These are phyloP conservation scores for Pestalotiopsis sp. DNA, from an alignment of 2,329 filamentous ascomycete genomes.

Conservation along the genomic window DNA sequence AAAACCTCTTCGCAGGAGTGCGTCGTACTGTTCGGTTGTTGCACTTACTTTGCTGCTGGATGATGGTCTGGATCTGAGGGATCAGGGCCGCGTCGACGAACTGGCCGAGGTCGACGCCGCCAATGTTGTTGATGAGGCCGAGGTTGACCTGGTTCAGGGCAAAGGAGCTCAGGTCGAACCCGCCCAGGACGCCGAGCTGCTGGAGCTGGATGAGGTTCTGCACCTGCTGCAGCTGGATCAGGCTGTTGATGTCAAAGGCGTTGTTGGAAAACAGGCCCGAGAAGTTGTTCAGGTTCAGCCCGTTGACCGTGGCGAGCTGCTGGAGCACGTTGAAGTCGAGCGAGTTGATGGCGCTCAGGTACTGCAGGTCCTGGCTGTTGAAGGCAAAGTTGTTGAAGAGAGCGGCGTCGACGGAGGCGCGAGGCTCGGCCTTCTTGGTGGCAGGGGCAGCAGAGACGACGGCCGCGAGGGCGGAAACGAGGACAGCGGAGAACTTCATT, in stretches of 20 bases:
- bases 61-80: constrained; percentile 36
- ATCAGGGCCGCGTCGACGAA: constrained; percentile 32
- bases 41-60: constrained; percentile 23
- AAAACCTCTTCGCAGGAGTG: neutral
- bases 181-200: constrained; percentile 44
- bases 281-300: constrained; percentile 37
- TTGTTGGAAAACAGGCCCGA: constrained; percentile 45
- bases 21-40: neutral
- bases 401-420: constrained; percentile 34
- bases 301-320: constrained; percentile 42
- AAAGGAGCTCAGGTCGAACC: constrained; percentile 48
- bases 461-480: constrained; percentile 48
- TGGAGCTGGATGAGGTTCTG: constrained; percentile 37
- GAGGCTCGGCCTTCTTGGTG: constrained; percentile 25
- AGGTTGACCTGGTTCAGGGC: constrained; percentile 44
- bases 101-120: constrained; percentile 34
- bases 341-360: constrained; percentile 36
- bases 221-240: constrained; percentile 43
- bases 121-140: constrained; percentile 40
- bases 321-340: constrained; percentile 32
- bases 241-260: constrained; percentile 48
- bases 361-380: constrained; percentile 39
- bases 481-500: constrained; percentile 52
- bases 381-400: constrained; percentile 34
- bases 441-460: constrained; percentile 47